phyloP scores from a whole-genome alignment of 2,329 filamentous ascomycete species.

The Microascus cirrosus region DNA sequence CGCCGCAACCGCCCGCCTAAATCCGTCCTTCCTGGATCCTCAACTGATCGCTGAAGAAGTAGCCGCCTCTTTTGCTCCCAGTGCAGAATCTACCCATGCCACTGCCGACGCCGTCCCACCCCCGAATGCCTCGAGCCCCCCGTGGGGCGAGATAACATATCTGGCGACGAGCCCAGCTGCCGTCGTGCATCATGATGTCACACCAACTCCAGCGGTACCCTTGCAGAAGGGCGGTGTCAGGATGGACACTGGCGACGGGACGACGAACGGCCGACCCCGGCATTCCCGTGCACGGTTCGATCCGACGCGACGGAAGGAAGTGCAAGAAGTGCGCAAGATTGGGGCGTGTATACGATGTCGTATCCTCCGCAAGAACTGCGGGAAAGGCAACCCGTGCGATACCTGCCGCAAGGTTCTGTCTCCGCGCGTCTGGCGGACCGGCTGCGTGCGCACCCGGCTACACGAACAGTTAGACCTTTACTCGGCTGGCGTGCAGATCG shows the following conservation, averaged over 20 bases:
- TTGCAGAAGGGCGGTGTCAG: constrained; percentile 36
- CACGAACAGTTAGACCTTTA: constrained; percentile 52
- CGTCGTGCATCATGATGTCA: constrained; percentile 3
- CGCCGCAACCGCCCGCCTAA: constrained; percentile 43
- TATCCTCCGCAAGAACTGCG: constrained; percentile 56
- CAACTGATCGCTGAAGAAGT: constrained; percentile 22
- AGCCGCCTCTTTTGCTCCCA: constrained; percentile 16
- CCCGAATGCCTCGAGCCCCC: constrained; percentile 19
- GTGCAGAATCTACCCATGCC: constrained; percentile 11
- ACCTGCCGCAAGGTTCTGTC: constrained; percentile 53
- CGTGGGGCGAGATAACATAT: constrained; percentile 45
- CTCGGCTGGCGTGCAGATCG: constrained; percentile 51
- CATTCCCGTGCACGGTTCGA: constrained; percentile 48
- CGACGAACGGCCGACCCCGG: constrained; percentile 34
- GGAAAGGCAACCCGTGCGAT: constrained; percentile 50
- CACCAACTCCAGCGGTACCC: constrained; percentile 16
- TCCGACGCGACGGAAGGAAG: constrained; percentile 47
- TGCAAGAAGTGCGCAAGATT: constrained; percentile 53
- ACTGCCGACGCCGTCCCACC: constrained; percentile 12
- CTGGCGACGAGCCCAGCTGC: constrained; percentile 18
- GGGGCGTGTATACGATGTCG: constrained; percentile 56
- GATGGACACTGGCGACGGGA: constrained; percentile 33
- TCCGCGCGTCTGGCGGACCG: constrained; percentile 53
- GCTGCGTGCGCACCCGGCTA: constrained; percentile 51
- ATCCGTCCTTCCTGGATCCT: constrained; percentile 42